Conservation (phyloP, 768 basidiomycete species). For the Paxillus ammoniavirescens region DNA sequence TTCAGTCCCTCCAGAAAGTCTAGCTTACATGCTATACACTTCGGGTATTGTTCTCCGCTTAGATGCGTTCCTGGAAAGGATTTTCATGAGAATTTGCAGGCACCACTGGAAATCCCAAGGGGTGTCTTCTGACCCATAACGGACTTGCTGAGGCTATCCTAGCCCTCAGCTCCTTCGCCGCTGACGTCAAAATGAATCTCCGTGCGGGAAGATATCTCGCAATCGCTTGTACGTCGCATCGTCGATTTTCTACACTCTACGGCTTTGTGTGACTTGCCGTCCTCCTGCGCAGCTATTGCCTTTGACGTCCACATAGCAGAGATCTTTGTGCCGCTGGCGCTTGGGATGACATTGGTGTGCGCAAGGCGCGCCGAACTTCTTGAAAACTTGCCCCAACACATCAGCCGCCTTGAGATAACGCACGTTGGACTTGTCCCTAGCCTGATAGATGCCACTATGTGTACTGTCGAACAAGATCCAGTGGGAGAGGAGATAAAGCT, state of each 20-base stretch:
- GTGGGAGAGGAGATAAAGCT: conserved; percentile 33
- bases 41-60: conserved; percentile 34
- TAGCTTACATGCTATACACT: conserved; percentile 49
- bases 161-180: conserved; percentile 25
- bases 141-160: conserved; percentile 34
- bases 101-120: conserved; percentile 52
- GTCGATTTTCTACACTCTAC: background rate
- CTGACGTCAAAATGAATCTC: conserved; percentile 22
- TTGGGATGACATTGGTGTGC: conserved; percentile 46
- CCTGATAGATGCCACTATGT: conserved; percentile 49
- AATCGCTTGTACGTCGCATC: conserved; percentile 40
- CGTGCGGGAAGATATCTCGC: conserved; percentile 36
- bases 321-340: conserved; percentile 38
- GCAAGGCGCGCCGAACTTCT: conserved; percentile 39
- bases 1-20: conserved; percentile 27
- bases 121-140: conserved; percentile 41
- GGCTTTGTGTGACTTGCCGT: conserved; percentile 1
- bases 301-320: conserved; percentile 53
- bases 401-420: conserved; percentile 41
- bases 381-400: conserved; percentile 42
- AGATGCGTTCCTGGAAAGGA: background rate
- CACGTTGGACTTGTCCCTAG: conserved; percentile 54
- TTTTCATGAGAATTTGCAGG: conserved; percentile 27
- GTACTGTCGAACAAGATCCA: conserved; percentile 25
- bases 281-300: conserved; percentile 39